phyloP scores from a whole-genome alignment of 1,284 basidiomycete genomes.

The Quambalaria eucalypti region DNA sequence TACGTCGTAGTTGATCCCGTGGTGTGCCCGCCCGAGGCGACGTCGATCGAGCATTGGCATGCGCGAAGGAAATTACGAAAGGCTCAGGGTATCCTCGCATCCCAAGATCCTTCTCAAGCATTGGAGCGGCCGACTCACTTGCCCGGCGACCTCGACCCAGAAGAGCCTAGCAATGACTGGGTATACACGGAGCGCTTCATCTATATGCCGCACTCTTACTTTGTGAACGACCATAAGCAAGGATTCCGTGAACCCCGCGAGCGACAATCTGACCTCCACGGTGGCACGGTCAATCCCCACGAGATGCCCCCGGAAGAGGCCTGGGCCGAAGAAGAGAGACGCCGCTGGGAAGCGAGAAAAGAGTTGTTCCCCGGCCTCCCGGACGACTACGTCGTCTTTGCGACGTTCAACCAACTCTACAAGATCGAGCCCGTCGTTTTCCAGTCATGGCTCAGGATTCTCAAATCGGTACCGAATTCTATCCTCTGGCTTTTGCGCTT shows the following conservation, averaged over 20 bases:
- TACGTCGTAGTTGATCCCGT: constrained; percentile 57
- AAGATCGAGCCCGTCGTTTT: constrained; percentile 50
- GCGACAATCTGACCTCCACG: constrained; percentile 1
- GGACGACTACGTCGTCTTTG: constrained; percentile 53
- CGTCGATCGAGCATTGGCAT: constrained; percentile 50
- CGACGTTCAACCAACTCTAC: constrained; percentile 59
- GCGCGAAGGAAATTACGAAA: neutral
- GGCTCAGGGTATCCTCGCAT: neutral
- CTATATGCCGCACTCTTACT: constrained; percentile 56
- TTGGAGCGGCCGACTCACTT: constrained; percentile 42
- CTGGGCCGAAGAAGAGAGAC: constrained; percentile 54
- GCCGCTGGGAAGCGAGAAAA: constrained; percentile 51
- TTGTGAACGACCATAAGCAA: constrained; percentile 59
- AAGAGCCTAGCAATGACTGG: constrained; percentile 52
- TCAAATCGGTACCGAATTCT: constrained; percentile 53
- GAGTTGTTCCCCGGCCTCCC: constrained; percentile 51
- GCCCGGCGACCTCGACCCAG: constrained; percentile 55
- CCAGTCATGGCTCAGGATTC: constrained; percentile 56
- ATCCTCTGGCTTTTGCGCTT: constrained; percentile 60
- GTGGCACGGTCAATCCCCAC: neutral
- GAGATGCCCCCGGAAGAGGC: constrained; percentile 30
- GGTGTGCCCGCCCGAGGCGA: constrained; percentile 53
- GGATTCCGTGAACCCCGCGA: constrained; percentile 47
- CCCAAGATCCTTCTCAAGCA: too few relatives aligned
- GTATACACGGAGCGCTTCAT: constrained; percentile 51